Conservation (phyloP, 345 rosid species). For the Dipteronia dyeriana region DNA sequence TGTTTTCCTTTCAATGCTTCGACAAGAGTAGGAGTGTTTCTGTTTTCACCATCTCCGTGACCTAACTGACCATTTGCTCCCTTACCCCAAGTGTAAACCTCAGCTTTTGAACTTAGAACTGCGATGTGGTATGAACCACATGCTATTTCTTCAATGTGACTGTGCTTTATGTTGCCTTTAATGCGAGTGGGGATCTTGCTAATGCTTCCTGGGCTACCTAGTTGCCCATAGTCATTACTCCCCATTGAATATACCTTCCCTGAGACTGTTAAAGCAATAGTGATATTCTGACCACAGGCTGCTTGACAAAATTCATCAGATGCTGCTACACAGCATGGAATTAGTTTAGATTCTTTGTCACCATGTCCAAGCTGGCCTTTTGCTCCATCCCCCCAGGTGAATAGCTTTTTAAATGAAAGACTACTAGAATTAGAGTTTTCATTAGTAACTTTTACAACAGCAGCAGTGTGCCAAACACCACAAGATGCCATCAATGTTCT, state of each 20-base stretch:
- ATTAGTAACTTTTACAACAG: conserved; percentile 45
- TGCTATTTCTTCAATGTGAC: conserved; percentile 52
- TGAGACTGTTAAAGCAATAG: conserved; percentile 46
- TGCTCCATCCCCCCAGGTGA: conserved; percentile 74
- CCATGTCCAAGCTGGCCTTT: conserved; percentile 67
- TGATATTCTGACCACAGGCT: conserved; percentile 64
- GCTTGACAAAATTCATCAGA: conserved; percentile 51
- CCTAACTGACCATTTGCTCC: conserved; percentile 68
- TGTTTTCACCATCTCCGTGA: conserved; percentile 51
- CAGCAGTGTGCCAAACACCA: conserved; percentile 90
- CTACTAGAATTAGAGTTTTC: conserved; percentile 29
- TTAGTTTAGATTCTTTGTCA: conserved; percentile 47
- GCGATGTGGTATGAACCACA: conserved; percentile 67
- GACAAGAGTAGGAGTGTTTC: conserved; percentile 50
- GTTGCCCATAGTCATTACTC: conserved; percentile 43
- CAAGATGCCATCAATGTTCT: conserved; percentile 61
- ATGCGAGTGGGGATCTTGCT: conserved; percentile 47
- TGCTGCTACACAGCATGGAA: conserved; percentile 51
- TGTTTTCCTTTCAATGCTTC: conserved; percentile 60
- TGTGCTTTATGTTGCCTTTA: conserved; percentile 44
- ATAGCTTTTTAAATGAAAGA: conserved; percentile 48
- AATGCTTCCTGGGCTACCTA: conserved; percentile 43
- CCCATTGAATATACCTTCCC: conserved; percentile 67
- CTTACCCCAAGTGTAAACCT: conserved; percentile 71
- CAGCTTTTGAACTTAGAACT: conserved; percentile 54